Base-by-base conservation (phyloP, 192 early-diverging fungal species). In the Rhizoclosmatium globosum region DNA sequence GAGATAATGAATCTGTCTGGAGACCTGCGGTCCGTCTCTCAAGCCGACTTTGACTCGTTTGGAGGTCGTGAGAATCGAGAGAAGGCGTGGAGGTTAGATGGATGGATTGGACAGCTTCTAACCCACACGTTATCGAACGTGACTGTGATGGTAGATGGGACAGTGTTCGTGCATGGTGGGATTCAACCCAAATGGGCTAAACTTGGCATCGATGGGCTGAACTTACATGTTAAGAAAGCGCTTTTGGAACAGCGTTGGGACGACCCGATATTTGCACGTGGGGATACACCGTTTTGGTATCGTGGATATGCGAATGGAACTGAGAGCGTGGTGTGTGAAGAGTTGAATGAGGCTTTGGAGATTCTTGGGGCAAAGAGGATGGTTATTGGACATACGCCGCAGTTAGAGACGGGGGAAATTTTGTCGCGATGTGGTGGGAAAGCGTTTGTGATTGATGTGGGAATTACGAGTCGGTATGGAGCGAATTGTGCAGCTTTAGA, bases 401-500 rank as follows among this genome's bases (percentile, higher is more conserved):
- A 70, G 42, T 38, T 64, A 66, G 78, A 75, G 0, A 81, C 83
- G 31, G 91, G 68, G 58, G 41, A 85, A 47, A 91, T 94, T 47
- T 75, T 87, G 6, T 87, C 90, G 38, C 83, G 90, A 1, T 94
- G 91, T 79, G 79, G 88, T 43, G 88, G 88, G 6, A 85, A 85
- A 41, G 85, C 90, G 31, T 80, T 90, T 69, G 82, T 93, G 48
- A 90, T 94, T 74, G 93, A 94, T 74, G 91, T 93, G 42, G 93
- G 93, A 31, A 92, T 93, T 48, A 90, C 90, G 50, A 65, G 58
- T 6, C 84, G 80, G 41, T 94, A 93, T 82, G 93, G 92, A n/a
- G 79, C 87, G 4, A 81, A 93, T 77, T 84, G 83, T 43, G 93
- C 92, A 11, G 92, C 91, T 0, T 73, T 94, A 31, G 92, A 94